Evolutionary conservation across 2,329 filamentous ascomycete genomes (phyloP), one percentile per base, ranked within the genome.

Genomic region (Dryadomyces quercus-mongolicae): DNA sequence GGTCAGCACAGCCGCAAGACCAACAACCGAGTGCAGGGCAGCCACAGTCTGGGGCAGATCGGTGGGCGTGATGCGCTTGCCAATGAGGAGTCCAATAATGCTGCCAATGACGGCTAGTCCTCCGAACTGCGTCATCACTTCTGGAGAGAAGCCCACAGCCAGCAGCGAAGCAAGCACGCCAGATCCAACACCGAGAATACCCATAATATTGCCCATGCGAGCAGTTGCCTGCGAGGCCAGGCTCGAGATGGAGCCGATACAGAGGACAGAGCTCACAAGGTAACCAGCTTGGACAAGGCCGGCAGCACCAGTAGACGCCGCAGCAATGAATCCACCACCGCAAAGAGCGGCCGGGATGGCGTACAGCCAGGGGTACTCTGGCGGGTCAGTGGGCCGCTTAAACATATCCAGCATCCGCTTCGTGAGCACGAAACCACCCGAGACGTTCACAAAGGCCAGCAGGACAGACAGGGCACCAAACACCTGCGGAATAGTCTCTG

Each of bases 331-430:
- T 0, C 89, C 89, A 38, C 86, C 88, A 3, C 86, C 86, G 60
- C 92, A 95, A 0, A 95, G 62, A 3, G 81, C 71, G 16, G 81
- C 89, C 0, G 89, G 89, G 54, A 94, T 72, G 1, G 82, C 86
- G 63, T 93, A 95, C 1, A 95, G 72, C 86, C 87, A 95, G 0
- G 87, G 86, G 60, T 92, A 95, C 66, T 95, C 90, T 0, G 86
- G 82, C 36, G 89, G 90, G 61, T 95, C 90, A 5, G 88, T 93
- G 25, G 88, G 85, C 74, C 86, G 79, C 65, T 86, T 86, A 66
- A 92, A 92, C 87, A 92, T 92, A 66, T 95, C 89, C 46, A 95
- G 74, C 90, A 95, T 95, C 58, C 90, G 79, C 70, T 94, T 94
- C 3, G 89, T 94, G 56, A 95, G 88, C 46, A 94, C 86, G 57